Evolutionary conservation across 2,329 filamentous ascomycete genomes (phyloP), one percentile per base, ranked within the genome.

Genomic region (Malbranchea zuffiana): DNA sequence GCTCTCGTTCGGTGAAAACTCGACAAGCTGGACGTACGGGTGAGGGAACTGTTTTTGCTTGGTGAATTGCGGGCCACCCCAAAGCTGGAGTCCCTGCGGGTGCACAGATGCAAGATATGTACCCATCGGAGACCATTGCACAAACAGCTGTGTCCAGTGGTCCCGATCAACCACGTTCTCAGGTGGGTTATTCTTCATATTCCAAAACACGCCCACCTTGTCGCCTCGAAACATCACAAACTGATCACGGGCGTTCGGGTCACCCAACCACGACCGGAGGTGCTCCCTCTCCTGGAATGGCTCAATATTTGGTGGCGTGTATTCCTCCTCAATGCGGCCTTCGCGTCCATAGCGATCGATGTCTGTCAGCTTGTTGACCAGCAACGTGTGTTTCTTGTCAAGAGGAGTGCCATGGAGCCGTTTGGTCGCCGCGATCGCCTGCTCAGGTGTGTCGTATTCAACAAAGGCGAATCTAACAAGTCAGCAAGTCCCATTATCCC

Each of bases 281-380:
- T 98, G 90, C 65, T 96, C 88, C 69, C 88, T 85, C 64, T 95
- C 82, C 53, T 75, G 68, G 62, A 96, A 98, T 6, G 80, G 75
- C 50, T 88, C 79, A 48, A 94, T 80, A 50, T 80, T 67, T 36
- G 90, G 90, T 33, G 80, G 68, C 42, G 75, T 74, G 66, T 95
- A 98, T 50, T 87, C 79, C 55, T 98, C 90, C 49, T 94, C 82
- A 52, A 98, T 75, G 48, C 86, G 79, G 50, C 90, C 90, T 67
- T 96, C 90, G 45, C 86, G 78, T 46, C 90, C 90, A 61, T 84
- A 98, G 49, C 90, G 82, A 60, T 98, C 90, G 55, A 98, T 87
- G 59, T 98, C 90, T 53, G 87, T 95, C 53, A 98, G 74, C 67
- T 98, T 98, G 77, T 98, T 98, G 52, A 98, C 87, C 46, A 80